A percentile compares a stretch with the other conserved stretches of the same genome.
Conservation (phyloP, 495 filamentous ascomycete species). For the Beverwykella pulmonaria region DNA sequence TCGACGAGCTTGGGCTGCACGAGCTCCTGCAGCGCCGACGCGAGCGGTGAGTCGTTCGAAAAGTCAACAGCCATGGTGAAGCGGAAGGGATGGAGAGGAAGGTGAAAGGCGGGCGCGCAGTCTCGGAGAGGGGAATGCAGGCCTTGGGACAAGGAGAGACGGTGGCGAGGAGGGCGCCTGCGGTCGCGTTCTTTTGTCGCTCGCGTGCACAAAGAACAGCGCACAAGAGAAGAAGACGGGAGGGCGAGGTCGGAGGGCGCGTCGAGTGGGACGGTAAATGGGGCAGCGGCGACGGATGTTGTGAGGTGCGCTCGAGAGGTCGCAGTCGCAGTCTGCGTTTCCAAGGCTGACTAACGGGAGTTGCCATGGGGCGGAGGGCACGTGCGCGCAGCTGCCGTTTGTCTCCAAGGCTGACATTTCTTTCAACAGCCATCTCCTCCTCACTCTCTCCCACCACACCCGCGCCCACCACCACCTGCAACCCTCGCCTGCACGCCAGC, state of each 20-base stretch:
- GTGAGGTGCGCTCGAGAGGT: not conserved
- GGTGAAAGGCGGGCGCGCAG: not conserved
- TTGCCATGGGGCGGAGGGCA: not conserved
- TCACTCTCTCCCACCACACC: too few relatives aligned
- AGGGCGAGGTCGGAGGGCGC: not conserved
- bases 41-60: slow-evolving; percentile 72
- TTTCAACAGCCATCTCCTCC: not conserved
- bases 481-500: slow-evolving; percentile 1
- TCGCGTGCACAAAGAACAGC: slow-evolving; percentile 6
- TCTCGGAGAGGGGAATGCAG: not conserved
- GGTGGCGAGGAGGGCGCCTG: slow-evolving; percentile 22
- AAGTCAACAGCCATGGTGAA: slow-evolving; percentile 71
- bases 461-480: not conserved
- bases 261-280: not conserved
- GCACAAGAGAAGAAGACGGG: slow-evolving; percentile 3
- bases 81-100: slow-evolving; percentile 11
- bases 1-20: slow-evolving; percentile 95
- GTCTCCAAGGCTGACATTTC: not conserved
- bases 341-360: not conserved
- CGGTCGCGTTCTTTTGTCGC: slow-evolving; percentile 16
- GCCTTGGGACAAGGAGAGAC: slow-evolving; percentile 11
- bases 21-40: slow-evolving; percentile 73
- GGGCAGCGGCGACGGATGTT: not conserved
- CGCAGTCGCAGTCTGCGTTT: not conserved
- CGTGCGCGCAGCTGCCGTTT: not conserved